Percentiles rank a stretch among this genome's conserved stretches.
Conservation (phyloP, 768 basidiomycete genomes). For the Kwoniella europaea region DNA sequence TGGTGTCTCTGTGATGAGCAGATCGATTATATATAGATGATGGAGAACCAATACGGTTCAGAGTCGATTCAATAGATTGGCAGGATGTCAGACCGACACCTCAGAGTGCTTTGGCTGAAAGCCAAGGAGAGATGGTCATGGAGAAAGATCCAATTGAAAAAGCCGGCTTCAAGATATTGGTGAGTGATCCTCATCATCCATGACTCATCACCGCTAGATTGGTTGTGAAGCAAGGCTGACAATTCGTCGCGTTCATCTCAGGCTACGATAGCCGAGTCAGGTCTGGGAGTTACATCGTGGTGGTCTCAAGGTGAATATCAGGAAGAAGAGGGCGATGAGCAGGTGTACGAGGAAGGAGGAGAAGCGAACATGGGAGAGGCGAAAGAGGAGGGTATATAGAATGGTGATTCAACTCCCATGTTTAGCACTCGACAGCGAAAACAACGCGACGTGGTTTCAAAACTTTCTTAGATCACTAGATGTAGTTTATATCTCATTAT, state of each 20-base stretch:
- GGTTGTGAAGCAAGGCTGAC: too few relatives aligned
- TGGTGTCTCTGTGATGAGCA: constrained; percentile 2
- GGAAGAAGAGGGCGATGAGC: constrained; percentile 38
- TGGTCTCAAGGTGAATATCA: constrained; percentile 55
- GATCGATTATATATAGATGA: constrained; percentile 53
- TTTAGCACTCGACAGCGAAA: too few relatives aligned
- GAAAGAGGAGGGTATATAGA: constrained; percentile 12
- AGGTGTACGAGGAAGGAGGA: constrained; percentile 26
- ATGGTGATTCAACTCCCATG: too few relatives aligned
- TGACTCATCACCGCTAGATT: not conserved
- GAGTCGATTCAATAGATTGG: constrained; percentile 55
- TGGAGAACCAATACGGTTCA: constrained; percentile 55
- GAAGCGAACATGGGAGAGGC: constrained; percentile 7
- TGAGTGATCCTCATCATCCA: constrained; percentile 29
- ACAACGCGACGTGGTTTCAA: too few relatives aligned
- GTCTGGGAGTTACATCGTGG: constrained; percentile 59
- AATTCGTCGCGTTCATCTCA: constrained; percentile 22
- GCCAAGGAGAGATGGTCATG: constrained; percentile 22
- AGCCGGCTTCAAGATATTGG: constrained; percentile 57
- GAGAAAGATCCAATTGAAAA: constrained; percentile 52
- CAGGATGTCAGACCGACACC: constrained; percentile 57
- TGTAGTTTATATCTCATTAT: too few relatives aligned
- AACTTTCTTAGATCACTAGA: too few relatives aligned
- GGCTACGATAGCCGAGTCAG: constrained; percentile 59
- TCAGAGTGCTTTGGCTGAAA: constrained; percentile 25